Base-by-base conservation (phyloP, 2,329 filamentous ascomycete species). In the Neofusicoccum parvum region DNA sequence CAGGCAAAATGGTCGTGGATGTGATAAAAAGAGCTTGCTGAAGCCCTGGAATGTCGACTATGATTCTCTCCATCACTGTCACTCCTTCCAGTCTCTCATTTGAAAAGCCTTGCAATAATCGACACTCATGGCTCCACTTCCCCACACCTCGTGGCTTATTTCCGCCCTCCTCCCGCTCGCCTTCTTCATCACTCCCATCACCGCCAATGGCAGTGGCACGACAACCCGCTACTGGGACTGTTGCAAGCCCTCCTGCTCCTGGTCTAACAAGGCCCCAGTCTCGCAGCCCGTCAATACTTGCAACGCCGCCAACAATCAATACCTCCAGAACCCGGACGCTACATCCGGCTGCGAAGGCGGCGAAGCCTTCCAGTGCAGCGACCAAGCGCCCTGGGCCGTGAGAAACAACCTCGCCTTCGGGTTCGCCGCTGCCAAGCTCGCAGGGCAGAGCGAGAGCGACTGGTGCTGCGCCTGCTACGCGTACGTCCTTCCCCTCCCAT, bases 181-280 rank as follows among this genome's bases (percentile, higher is more conserved):
- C 10, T 4, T 39, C 14, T 10, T 39, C 6, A 39, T 12, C 37
- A 39, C 10, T 11, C 37, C 46, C 11, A 49, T 6, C 43, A 20
- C 3, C 43, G 43, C 1, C 14, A 14, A 46, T 15, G 43, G 43
- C 43, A 9, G 27, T 7, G 51, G 51, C 51, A 36, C 32, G 10
- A 88, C 11, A 14, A 39, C 43, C 3, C 41, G 74, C 12, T 78
- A 73, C 67, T 78, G 75, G 75, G 88, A 91, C 74, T 91, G 88
- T 80, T 91, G 88, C 80, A 91, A 91, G 80, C 85, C 88, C 20
- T 88, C 86, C 23, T 90, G 88, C 74, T 81, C 81, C 3, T 83
- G 87, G 88, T 73, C 80, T 11, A 81, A 76, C 64, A 90, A 90
- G 75, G 85, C 84, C 14, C 68, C 79, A 49, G 81, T 87, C 74